Percentiles rank a stretch among this genome's conserved stretches.
phyloP scores from a whole-genome alignment of 2,329 filamentous ascomycete species.

The Colletotrichum sp. region DNA sequence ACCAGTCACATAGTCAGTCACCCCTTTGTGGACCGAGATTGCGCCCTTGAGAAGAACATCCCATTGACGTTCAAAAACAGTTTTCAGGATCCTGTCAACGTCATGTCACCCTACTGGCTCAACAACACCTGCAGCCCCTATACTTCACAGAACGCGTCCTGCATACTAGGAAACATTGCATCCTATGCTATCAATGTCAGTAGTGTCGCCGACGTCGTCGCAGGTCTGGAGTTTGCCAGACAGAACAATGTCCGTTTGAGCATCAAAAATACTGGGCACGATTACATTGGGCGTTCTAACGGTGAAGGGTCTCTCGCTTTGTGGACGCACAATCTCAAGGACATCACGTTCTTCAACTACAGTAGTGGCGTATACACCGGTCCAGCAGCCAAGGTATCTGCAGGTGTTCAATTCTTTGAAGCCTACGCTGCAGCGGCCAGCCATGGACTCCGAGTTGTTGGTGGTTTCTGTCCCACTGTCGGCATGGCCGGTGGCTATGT shows the following conservation, averaged over 20 bases:
- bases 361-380: neutral
- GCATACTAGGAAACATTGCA: slow-evolving; percentile 37
- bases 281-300: slow-evolving; percentile 41
- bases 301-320: slow-evolving; percentile 39
- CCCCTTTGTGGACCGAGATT: neutral
- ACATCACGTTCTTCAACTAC: neutral
- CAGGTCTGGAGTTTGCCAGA: slow-evolving; percentile 42
- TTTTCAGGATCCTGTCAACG: neutral
- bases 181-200: slow-evolving; percentile 22
- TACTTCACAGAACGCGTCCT: slow-evolving; percentile 37
- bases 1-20: neutral
- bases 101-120: slow-evolving; percentile 31
- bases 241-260: slow-evolving; percentile 53
- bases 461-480: slow-evolving; percentile 53
- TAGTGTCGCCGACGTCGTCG: slow-evolving; percentile 34
- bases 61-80: neutral
- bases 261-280: slow-evolving; percentile 58
- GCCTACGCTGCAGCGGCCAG: slow-evolving; percentile 44
- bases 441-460: slow-evolving; percentile 45
- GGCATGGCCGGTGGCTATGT: slow-evolving; percentile 59
- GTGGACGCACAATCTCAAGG: slow-evolving; percentile 45
- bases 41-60: neutral
- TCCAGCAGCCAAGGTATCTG: slow-evolving; percentile 29
- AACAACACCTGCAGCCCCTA: slow-evolving; percentile 30
- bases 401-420: slow-evolving; percentile 55